Percentiles rank a stretch among this genome's conserved stretches.
These are phyloP conservation scores for Ocimum tenuiflorum DNA, from an alignment of 257 asterid genomes.

Conservation along the genomic window DNA sequence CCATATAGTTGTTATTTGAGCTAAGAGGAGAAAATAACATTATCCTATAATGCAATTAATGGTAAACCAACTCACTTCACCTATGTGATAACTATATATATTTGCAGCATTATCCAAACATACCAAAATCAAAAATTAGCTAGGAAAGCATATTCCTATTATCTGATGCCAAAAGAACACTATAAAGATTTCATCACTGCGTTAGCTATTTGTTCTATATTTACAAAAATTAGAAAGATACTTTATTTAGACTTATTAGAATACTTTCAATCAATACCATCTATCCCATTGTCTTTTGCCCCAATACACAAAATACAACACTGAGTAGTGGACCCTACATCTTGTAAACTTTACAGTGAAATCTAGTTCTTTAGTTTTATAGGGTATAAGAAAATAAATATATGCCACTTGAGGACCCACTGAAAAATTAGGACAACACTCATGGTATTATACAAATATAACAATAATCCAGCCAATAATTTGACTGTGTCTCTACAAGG, in stretches of 20 bases:
- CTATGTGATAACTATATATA: neutral
- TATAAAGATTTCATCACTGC: neutral
- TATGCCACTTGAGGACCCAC: neutral
- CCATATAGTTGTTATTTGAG: neutral
- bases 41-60: neutral
- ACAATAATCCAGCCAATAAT: neutral
- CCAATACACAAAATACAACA: neutral
- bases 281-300: neutral
- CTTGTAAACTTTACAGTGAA: neutral
- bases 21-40: neutral
- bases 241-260: neutral
- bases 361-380: neutral
- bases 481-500: too few relatives aligned
- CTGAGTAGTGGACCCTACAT: neutral
- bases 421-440: neutral
- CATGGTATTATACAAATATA: neutral
- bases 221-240: neutral
- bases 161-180: neutral
- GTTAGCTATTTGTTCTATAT: neutral
- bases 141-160: too few relatives aligned
- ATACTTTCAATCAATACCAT: neutral
- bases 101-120: neutral
- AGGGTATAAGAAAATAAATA: neutral
- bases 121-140: too few relatives aligned
- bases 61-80: neutral